phyloP scores from a whole-genome alignment of 202 grass and related monocot species.

The Setaria viridis region DNA sequence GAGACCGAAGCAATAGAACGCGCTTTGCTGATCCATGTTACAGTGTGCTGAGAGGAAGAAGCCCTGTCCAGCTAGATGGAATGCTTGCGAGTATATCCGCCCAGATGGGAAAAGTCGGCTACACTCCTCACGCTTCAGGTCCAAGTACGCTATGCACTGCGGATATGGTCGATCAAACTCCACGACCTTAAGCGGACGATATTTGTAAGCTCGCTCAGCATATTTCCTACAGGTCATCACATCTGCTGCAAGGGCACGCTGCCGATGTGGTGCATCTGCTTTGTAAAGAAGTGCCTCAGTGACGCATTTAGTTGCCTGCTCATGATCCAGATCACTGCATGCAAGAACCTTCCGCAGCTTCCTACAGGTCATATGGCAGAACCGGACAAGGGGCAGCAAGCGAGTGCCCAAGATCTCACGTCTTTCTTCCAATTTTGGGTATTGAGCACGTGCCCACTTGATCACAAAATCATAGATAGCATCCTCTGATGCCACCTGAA shows the following conservation, averaged over 20 bases:
- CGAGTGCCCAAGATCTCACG: constrained; percentile 82
- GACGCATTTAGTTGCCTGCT: constrained; percentile 76
- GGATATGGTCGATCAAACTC: constrained; percentile 94
- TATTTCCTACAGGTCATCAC: constrained; percentile 63
- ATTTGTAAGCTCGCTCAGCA: constrained; percentile 92
- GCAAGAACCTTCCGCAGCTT: constrained; percentile 92
- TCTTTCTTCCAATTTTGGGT: constrained; percentile 80
- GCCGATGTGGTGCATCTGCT: constrained; percentile 88
- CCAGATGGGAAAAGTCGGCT: constrained; percentile 84
- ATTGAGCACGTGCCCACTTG: constrained; percentile 89
- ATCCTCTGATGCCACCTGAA: constrained; percentile 98
- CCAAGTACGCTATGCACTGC: constrained; percentile 97
- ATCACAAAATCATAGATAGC: constrained; percentile 95
- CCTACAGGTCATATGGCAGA: constrained; percentile 94
- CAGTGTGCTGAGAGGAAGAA: constrained; percentile 99
- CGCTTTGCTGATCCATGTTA: constrained; percentile 94
- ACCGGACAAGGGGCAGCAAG: constrained; percentile 77
- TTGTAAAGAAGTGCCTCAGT: constrained; percentile 96
- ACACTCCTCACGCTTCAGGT: constrained; percentile 93
- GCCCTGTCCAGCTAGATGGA: constrained; percentile 93
- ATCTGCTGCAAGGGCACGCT: constrained; percentile 78
- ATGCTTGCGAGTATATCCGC: constrained; percentile 94
- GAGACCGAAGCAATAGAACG: constrained; percentile 94
- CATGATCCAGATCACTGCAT: constrained; percentile 85
- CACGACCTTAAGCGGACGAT: constrained; percentile 96